Evolutionary conservation across 306 rosid species (phyloP), one percentile per base, ranked within the genome.

Genomic region (Carpinus fangiana): DNA sequence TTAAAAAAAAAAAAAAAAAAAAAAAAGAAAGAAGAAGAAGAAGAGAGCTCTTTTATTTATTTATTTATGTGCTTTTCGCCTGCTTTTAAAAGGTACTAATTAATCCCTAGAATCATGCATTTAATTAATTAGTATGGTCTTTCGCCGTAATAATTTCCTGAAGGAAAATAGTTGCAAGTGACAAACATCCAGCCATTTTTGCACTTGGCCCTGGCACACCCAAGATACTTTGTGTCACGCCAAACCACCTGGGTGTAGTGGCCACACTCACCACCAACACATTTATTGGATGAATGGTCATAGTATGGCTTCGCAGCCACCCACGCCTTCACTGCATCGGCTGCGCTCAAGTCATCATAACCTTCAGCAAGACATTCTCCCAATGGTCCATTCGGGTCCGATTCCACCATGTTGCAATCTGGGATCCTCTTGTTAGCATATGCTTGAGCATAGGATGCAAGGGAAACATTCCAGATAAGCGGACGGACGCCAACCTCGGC

Each of bases 321-420:
- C 97, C 97, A 93, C 60, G 85, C 79, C 78, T 81, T 88, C 5
- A 86, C 92, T 0, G 96, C 89, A 2, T 88, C 87, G 0, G 70
- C 34, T 0, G 85, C 92, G 0, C 61, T 82, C 82, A 90, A 79
- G 5, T 70, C 70, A 0, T 72, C 89, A 4, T 79, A 87, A 0
- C 90, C 90, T 64, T 79, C 90, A 0, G 93, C 92, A 0, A 92
- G n/a, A 65, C 89, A 87, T 84, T 92, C 97, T 0, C 96, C 93
- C 12, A 28, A 93, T 0, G 91, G 94, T 0, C 98, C 98, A 12
- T 21, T 36, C 0, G 98, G 90, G 72, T 93, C 45, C 7, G 45
- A 96, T 31, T 48, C 87, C 51, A 90, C 45, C 45, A 41, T 17
- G 7, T 79, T 46, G 78, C 98, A 93, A 76, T 81, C 80, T 0